Percentiles rank a stretch among this genome's conserved stretches.
Evolutionary conservation across 2,329 filamentous ascomycete species (phyloP).

Genomic region (Calonectria multiphialidica): DNA sequence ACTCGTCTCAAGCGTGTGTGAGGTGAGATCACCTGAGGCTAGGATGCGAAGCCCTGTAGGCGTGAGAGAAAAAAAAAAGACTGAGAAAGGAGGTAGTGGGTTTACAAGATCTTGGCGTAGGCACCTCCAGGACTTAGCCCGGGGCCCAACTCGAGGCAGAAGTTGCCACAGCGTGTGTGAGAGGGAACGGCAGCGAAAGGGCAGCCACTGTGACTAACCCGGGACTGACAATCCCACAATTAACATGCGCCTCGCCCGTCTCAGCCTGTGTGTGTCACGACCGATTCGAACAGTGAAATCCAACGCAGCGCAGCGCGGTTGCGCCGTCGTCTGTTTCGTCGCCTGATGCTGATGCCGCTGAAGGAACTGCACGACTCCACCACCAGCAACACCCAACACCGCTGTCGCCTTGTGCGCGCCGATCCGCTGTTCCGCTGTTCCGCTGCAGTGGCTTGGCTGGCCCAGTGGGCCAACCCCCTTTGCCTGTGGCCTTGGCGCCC

Average conservation of each 20-base stretch:
- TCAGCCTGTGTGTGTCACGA: neutral
- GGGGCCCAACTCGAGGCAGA: neutral
- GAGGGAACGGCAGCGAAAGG: neutral
- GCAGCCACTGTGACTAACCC: neutral
- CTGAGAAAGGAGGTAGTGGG: neutral
- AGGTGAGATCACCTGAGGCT: conserved; percentile 15
- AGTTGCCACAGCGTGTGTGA: neutral
- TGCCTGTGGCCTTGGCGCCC: neutral
- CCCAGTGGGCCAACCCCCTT: neutral
- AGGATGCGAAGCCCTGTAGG: conserved; percentile 12
- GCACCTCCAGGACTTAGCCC: neutral
- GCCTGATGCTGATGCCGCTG: neutral
- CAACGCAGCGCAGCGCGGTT: neutral
- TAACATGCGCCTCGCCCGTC: neutral
- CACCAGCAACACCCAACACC: neutral
- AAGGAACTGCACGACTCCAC: neutral
- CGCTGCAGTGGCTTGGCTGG: neutral
- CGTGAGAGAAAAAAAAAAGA: neutral
- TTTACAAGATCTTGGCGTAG: conserved; percentile 1
- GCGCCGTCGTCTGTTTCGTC: neutral
- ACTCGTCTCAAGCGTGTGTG: neutral
- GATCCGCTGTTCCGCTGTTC: neutral
- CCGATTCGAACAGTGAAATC: too few relatives aligned
- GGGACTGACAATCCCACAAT: neutral
- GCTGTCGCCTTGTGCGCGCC: neutral